Base-by-base conservation (phyloP, 768 basidiomycete genomes). In the Rubroboletus pulcherrimus region DNA sequence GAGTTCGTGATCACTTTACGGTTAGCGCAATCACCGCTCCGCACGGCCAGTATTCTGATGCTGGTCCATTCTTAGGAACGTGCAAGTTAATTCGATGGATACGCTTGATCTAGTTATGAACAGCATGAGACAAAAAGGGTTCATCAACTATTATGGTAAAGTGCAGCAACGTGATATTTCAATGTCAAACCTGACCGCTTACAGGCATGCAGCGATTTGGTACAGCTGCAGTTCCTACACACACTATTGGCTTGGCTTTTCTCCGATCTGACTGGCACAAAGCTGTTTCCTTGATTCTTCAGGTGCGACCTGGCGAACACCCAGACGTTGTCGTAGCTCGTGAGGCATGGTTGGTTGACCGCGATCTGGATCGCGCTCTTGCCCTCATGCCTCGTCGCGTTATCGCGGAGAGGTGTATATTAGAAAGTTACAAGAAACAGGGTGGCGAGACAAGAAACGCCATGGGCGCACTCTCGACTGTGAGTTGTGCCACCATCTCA, bases 141-240 rank as follows among this genome's bases (percentile, higher is more conserved):
- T 98, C 73, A 92, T 99, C 70, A 99, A 99, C 69, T 99, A 98
- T 68, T 99, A 97, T 67, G 95, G 93, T 91, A 72, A 54, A 65
- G 46, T 43, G 12, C 37, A 24, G 24, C 29, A 33, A 54, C 21
- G 30, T 34, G 34, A 49, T 41, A 11, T 51, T 42, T 41, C n/a
- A 15, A 21, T 11, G 29, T 34, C 50, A 51, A 15, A 39, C n/a
- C 37, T 58, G n/a, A 64, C 49, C 31, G 5, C 60, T 56, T 33
- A 40, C 39, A 91, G 94, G 96, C 43, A 98, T 99, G 96, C 97
- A 99, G 66, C 88, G 97, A 11, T 99, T 99, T 73, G 97, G 97
- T 46, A 98, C 95, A 2, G 93, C 97, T 15, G 87, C 93, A 33
- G 86, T 98, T 38, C 94, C 96, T 5, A 98, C 97, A 0, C 97